Evolutionary conservation across 768 basidiomycete genomes (phyloP), one percentile per base, ranked within the genome.

Genomic region (Vishniacozyma victoriae): DNA sequence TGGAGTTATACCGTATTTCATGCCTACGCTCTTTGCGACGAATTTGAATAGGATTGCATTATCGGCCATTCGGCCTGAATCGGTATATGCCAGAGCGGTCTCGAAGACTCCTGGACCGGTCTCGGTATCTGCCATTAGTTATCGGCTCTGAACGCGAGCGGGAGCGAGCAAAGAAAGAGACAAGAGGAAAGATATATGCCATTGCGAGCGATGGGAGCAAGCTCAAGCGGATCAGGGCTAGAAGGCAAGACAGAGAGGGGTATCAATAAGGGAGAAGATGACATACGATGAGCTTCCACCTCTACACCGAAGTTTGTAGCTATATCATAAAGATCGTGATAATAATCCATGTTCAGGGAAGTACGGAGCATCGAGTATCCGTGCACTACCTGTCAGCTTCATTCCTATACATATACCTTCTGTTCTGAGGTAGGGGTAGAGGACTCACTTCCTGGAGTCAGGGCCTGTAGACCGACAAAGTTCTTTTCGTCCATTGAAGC

Each of bases 281-380:
- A 71, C 75, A 44, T 68, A 90, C 87, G 88, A 61, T 92, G 88
- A 9, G 83, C 85, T 71, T 99, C 95, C 11, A 97, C 76, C 0
- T 79, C 77, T 25, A 97, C 79, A 5, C 81, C 82, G 62, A 97
- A 95, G 38, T 76, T 75, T 24, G 74, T 59, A 43, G 70, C 68
- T 46, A 60, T 61, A 67, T 97, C 85, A 63, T 89, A 95, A 22
- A 99, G 74, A 26, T 85, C 88, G 52, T 83, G 79, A 72, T 97
- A 97, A 70, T 92, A 99, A 13, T 78, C 81, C 48, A 81, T 82
- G 72, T 96, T 93, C 25, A 93, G 75, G 35, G 92, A 87, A 0
- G 91, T 89, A 33, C 92, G 78, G 4, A 99, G 78, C 26, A 97
- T 77, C 3, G 91, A 95, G 69, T 97, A 97, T 3, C 95, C 95